A percentile compares a stretch with the other conserved stretches of the same genome.
Evolutionary conservation across 768 basidiomycete species (phyloP).

Genomic region (Boletus rubescentipes): DNA sequence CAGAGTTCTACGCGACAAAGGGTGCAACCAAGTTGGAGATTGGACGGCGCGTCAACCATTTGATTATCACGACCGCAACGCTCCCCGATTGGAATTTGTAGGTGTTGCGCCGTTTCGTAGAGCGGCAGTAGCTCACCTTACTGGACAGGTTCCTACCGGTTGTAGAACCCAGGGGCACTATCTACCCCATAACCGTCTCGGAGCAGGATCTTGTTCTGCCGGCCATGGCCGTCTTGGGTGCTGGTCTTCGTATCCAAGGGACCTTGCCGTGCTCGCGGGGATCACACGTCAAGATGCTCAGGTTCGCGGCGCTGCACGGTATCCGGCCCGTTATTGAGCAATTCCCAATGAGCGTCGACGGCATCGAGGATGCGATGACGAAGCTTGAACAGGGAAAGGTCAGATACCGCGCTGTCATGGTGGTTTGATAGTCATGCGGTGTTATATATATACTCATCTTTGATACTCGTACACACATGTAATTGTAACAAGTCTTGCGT

Average conservation of each 20-base stretch:
- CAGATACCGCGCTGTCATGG: conserved; percentile 34
- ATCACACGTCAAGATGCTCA: conserved; percentile 32
- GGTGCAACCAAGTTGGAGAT: conserved; percentile 26
- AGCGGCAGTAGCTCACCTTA: background rate
- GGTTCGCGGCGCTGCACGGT: conserved; percentile 32
- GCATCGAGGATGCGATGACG: conserved; percentile 30
- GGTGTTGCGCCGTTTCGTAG: background rate
- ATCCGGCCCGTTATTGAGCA: conserved; percentile 31
- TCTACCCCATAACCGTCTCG: conserved; percentile 30
- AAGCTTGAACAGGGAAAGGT: conserved; percentile 27
- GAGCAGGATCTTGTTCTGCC: conserved; percentile 24
- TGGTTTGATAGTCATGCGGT: too few relatives aligned
- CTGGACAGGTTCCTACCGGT: conserved; percentile 27
- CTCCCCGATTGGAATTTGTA: conserved; percentile 34
- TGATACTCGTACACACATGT: background rate
- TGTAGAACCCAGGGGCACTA: conserved; percentile 20
- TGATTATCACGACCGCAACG: conserved; percentile 33
- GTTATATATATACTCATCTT: too few relatives aligned
- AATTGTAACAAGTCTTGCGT: too few relatives aligned
- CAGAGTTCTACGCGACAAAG: conserved; percentile 36
- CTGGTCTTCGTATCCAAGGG: conserved; percentile 29
- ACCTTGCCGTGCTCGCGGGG: conserved; percentile 26
- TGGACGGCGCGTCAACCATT: conserved; percentile 26
- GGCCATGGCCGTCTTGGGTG: conserved; percentile 9
- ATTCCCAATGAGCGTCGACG: conserved; percentile 32